Percentiles rank a stretch among this genome's conserved stretches.
Evolutionary conservation across 2,329 filamentous ascomycete species (phyloP).

Genomic region (Claviceps quebecensis): DNA sequence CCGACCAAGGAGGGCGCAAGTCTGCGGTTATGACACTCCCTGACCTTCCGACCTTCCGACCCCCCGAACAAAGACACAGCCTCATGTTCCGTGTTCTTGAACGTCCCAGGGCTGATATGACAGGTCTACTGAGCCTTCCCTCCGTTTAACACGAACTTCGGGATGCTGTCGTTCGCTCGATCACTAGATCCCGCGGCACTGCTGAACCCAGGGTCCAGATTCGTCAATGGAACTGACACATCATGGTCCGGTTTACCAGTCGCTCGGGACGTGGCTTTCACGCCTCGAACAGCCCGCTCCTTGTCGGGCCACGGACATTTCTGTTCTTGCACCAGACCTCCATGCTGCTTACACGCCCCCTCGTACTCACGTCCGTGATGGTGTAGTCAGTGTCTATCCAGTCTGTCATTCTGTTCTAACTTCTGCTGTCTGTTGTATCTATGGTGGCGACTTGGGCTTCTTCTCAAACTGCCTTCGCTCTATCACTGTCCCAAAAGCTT

Average conservation of each 20-base stretch:
- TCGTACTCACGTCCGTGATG: neutral
- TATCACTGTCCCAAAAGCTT: slow-evolving; percentile 15
- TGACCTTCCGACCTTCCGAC: neutral
- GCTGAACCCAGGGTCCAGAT: slow-evolving; percentile 8
- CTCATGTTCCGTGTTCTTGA: slow-evolving; percentile 10
- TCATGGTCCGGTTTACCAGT: slow-evolving; percentile 8
- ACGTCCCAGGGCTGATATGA: slow-evolving; percentile 21
- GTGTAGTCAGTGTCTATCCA: too few species aligned
- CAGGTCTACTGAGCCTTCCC: slow-evolving; percentile 18
- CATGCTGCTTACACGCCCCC: slow-evolving; percentile 1
- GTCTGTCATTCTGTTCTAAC: too few species aligned
- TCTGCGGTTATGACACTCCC: neutral
- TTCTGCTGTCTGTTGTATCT: neutral
- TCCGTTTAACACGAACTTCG: slow-evolving; percentile 9
- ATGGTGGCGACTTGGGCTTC: neutral
- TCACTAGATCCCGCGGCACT: slow-evolving; percentile 10
- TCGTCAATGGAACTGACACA: slow-evolving; percentile 8
- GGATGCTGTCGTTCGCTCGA: slow-evolving; percentile 14
- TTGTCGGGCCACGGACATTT: slow-evolving; percentile 4
- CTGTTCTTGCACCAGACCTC: neutral
- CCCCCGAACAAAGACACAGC: neutral
- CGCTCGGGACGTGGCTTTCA: slow-evolving; percentile 10
- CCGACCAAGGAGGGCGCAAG: neutral
- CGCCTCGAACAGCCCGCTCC: slow-evolving; percentile 5
- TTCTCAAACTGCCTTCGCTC: neutral